phyloP scores from a whole-genome alignment of 2,329 filamentous ascomycete genomes.

The Arthroderma sp. region DNA sequence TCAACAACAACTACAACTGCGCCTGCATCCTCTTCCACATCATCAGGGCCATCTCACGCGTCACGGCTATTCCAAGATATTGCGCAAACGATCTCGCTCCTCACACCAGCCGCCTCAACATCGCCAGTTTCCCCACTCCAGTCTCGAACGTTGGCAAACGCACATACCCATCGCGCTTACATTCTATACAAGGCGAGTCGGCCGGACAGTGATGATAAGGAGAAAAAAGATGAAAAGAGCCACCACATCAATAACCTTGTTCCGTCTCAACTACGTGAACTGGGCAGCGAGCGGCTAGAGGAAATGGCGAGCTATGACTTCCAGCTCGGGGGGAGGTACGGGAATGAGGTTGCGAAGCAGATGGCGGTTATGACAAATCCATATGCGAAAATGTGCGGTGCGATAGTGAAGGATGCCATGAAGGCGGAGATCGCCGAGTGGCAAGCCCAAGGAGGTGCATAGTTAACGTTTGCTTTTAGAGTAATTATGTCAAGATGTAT shows the following conservation, averaged over 20 bases:
- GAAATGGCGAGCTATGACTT: slow-evolving; percentile 45
- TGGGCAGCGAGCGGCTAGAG: slow-evolving; percentile 33
- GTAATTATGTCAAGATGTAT: not conserved
- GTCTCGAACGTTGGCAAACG: slow-evolving; percentile 38
- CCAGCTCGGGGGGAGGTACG: slow-evolving; percentile 40
- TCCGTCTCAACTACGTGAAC: slow-evolving; percentile 20
- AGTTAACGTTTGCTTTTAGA: no score
- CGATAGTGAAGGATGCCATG: slow-evolving; percentile 48
- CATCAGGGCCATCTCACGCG: slow-evolving; percentile 8
- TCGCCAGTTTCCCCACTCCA: slow-evolving; percentile 34
- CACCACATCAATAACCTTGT: slow-evolving; percentile 7
- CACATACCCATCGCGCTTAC: slow-evolving; percentile 42
- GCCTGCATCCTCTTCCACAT: slow-evolving; percentile 10
- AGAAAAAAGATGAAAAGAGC: not conserved
- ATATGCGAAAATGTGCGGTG: slow-evolving; percentile 49
- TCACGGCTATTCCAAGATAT: slow-evolving; percentile 23
- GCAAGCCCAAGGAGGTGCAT: not conserved
- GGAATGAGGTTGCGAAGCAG: slow-evolving; percentile 43
- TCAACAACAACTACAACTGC: slow-evolving; percentile 14
- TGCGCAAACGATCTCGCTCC: slow-evolving; percentile 32
- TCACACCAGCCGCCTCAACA: slow-evolving; percentile 26
- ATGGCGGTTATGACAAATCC: slow-evolving; percentile 49
- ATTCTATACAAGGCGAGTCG: slow-evolving; percentile 26
- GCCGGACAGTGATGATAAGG: not conserved
- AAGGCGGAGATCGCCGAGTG: slow-evolving; percentile 37